Evolutionary conservation across 768 basidiomycete species (phyloP).

Genomic region (Wakefieldia striispora): DNA sequence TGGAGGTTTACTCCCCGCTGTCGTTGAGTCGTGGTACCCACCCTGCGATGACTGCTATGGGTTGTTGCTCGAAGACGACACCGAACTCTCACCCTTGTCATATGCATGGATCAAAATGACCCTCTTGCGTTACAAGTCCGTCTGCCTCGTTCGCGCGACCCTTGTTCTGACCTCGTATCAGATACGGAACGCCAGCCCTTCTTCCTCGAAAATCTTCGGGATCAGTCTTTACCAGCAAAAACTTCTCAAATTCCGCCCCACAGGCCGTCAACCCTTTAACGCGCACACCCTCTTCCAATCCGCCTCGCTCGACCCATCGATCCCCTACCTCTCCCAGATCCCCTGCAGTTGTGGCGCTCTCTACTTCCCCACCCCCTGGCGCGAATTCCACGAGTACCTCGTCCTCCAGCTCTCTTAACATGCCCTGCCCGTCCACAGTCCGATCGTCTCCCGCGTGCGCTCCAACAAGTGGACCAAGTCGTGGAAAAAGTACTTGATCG

Average conservation of each 20-base stretch:
- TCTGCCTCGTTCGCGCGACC: neutral
- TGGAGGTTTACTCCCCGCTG: conserved; percentile 76
- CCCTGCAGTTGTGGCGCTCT: conserved; percentile 92
- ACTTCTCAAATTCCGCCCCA: conserved; percentile 66
- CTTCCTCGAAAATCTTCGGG: conserved; percentile 59
- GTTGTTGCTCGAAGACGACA: conserved; percentile 80
- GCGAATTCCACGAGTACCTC: conserved; percentile 81
- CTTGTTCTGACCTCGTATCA: conserved; percentile 24
- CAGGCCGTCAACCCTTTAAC: conserved; percentile 67
- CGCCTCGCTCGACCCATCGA: conserved; percentile 41
- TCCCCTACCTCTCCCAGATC: conserved; percentile 81
- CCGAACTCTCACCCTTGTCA: conserved; percentile 81
- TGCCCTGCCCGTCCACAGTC: conserved; percentile 29
- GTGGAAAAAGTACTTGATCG: conserved; percentile 91
- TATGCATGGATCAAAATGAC: conserved; percentile 85
- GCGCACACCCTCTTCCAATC: conserved; percentile 56
- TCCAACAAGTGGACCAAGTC: conserved; percentile 80
- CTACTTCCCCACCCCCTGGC: conserved; percentile 89
- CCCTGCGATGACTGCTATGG: conserved; percentile 70
- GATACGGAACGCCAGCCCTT: conserved; percentile 51
- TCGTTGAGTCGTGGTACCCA: conserved; percentile 92
- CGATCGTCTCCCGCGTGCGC: conserved; percentile 70
- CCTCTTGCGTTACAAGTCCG: conserved; percentile 71
- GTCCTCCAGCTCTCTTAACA: conserved; percentile 61
- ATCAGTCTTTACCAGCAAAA: conserved; percentile 88